Conservation (phyloP, 176 grass and related monocot genomes). For the Hsuehochloa calcarea region DNA sequence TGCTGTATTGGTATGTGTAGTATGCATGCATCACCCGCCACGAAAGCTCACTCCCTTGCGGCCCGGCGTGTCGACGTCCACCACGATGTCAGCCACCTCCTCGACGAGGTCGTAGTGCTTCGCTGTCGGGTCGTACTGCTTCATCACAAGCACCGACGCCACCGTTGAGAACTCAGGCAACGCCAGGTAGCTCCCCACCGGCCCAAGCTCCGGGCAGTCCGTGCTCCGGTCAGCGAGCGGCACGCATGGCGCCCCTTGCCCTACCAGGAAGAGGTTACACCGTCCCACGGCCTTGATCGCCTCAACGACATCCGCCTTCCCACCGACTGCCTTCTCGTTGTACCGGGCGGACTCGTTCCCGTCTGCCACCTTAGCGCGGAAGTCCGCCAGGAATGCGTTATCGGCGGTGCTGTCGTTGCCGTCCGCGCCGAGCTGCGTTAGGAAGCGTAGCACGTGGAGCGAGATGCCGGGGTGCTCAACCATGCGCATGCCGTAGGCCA, state of each 20-base stretch:
- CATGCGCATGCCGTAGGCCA: constrained; percentile 53
- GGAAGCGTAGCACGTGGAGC: constrained; percentile 41
- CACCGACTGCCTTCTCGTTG: constrained; percentile 23
- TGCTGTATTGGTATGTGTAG: neutral
- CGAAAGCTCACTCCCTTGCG: neutral
- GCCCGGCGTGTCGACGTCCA: constrained; percentile 39
- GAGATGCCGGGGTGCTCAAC: constrained; percentile 58
- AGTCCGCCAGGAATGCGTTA: constrained; percentile 18
- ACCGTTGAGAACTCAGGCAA: constrained; percentile 45
- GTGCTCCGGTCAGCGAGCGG: constrained; percentile 30
- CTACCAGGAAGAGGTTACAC: constrained; percentile 52
- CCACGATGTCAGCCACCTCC: constrained; percentile 27
- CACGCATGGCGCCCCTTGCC: constrained; percentile 31
- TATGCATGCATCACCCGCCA: neutral
- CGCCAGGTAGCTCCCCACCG: constrained; percentile 53
- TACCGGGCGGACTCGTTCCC: constrained; percentile 39
- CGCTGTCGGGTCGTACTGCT: constrained; percentile 46
- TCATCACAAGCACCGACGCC: constrained; percentile 56
- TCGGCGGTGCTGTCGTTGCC: constrained; percentile 6
- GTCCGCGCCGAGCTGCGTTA: neutral
- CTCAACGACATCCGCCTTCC: constrained; percentile 14
- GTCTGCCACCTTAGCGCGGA: constrained; percentile 17
- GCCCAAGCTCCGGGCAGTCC: constrained; percentile 59
- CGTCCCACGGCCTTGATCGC: constrained; percentile 23
- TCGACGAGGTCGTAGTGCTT: constrained; percentile 41